These are phyloP conservation scores for Fusarium robinianum DNA, from an alignment of 2,329 filamentous ascomycete species.

Conservation along the genomic window DNA sequence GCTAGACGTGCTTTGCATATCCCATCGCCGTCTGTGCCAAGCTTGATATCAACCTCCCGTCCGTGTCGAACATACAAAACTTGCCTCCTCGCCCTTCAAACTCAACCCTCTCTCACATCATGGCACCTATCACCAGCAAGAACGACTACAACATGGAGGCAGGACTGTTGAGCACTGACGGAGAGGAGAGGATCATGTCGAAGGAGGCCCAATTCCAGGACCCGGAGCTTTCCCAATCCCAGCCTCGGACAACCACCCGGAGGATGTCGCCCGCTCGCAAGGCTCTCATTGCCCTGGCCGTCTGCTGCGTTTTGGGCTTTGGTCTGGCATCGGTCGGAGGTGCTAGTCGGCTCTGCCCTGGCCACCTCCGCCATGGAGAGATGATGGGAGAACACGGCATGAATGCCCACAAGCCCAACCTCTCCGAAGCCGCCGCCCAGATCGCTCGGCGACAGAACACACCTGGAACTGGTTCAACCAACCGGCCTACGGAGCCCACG, in stretches of 20 bases:
- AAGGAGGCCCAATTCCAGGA: slow-evolving; percentile 37
- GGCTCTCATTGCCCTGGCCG: slow-evolving; percentile 31
- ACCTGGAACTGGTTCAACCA: slow-evolving; percentile 26
- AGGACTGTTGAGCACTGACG: slow-evolving; percentile 36
- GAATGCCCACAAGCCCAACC: slow-evolving; percentile 29
- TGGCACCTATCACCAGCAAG: slow-evolving; percentile 31
- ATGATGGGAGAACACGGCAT: slow-evolving; percentile 29
- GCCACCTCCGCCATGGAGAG: slow-evolving; percentile 33
- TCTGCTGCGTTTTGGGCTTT: slow-evolving; percentile 32
- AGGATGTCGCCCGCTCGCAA: slow-evolving; percentile 33
- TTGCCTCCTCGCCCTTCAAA: slow-evolving; percentile 22
- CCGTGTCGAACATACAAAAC: slow-evolving; percentile 33
- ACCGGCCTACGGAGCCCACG: slow-evolving; percentile 17
- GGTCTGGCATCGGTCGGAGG: slow-evolving; percentile 33
- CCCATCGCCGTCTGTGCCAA: slow-evolving; percentile 22
- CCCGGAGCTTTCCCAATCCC: slow-evolving; percentile 26
- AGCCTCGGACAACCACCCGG: slow-evolving; percentile 15
- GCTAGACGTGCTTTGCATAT: slow-evolving; percentile 33
- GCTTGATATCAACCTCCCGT: slow-evolving; percentile 24
- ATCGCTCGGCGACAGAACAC: slow-evolving; percentile 64
- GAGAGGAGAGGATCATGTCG: slow-evolving; percentile 38
- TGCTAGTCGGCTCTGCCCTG: slow-evolving; percentile 32
- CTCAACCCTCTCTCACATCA: slow-evolving; percentile 16
- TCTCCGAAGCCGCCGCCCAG: slow-evolving; percentile 56
- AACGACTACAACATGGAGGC: slow-evolving; percentile 39